Percentiles rank a stretch among this genome's conserved stretches.
Conservation (phyloP, 164 flowering plant species). For the Kalanchoe fedtschenkoi region DNA sequence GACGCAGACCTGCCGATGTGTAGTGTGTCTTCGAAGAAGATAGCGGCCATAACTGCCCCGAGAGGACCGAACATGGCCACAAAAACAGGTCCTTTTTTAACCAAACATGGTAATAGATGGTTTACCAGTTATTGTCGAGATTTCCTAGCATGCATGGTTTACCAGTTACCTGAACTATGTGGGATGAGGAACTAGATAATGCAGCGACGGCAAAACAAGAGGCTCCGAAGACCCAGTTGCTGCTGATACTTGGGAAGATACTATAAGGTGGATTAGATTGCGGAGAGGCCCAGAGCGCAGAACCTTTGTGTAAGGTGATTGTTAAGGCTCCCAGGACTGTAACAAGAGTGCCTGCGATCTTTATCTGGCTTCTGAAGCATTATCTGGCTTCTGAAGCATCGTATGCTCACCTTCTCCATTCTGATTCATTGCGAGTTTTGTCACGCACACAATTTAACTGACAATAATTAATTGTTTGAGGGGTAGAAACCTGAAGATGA, state of each 20-base stretch:
- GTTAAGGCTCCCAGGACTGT: too few relatives aligned
- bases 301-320: too few relatives aligned
- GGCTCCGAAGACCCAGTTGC: constrained; percentile 44
- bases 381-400: too few relatives aligned
- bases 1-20: constrained; percentile 39
- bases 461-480: background rate
- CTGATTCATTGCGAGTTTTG: too few relatives aligned
- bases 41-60: constrained; percentile 36
- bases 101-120: constrained; percentile 33
- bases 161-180: constrained; percentile 15
- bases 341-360: too few relatives aligned
- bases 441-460: too few relatives aligned
- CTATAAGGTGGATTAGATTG: too few relatives aligned
- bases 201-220: constrained; percentile 19
- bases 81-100: constrained; percentile 40
- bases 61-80: constrained; percentile 54
- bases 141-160: background rate
- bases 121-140: constrained; percentile 14
- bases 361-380: too few relatives aligned
- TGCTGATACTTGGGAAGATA: background rate
- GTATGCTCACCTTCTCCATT: too few relatives aligned
- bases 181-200: constrained; percentile 20
- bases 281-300: too few relatives aligned
- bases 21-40: constrained; percentile 42
- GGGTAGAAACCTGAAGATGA: background rate